phyloP scores from a whole-genome alignment of 768 basidiomycete species.

The Pilatotrama ljubarskyi region DNA sequence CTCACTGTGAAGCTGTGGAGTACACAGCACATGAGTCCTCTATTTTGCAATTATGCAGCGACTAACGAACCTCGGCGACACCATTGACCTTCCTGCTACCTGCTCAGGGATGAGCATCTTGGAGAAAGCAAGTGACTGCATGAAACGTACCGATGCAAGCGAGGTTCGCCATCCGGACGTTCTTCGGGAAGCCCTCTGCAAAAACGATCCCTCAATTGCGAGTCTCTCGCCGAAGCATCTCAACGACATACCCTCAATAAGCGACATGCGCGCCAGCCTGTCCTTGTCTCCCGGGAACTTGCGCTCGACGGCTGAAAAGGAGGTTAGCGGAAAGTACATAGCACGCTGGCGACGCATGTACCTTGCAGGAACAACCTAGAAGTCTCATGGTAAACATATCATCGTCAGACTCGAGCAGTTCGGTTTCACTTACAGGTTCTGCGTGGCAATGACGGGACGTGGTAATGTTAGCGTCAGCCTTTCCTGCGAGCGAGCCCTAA shows the following conservation, averaged over 20 bases:
- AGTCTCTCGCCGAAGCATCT: background rate
- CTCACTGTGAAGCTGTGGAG: constrained; percentile 76
- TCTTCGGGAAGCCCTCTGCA: constrained; percentile 80
- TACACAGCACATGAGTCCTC: background rate
- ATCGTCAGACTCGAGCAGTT: background rate
- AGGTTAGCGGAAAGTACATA: background rate
- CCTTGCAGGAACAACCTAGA: constrained; percentile 69
- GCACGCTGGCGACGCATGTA: constrained; percentile 25
- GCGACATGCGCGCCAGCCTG: constrained; percentile 78
- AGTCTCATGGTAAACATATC: background rate
- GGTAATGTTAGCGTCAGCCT: background rate
- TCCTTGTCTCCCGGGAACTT: constrained; percentile 89
- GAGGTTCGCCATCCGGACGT: constrained; percentile 88
- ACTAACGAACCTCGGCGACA: constrained; percentile 73
- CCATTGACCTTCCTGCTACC: constrained; percentile 89
- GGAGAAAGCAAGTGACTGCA: background rate
- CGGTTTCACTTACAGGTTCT: constrained; percentile 51
- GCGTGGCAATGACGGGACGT: background rate
- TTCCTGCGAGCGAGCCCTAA: constrained; percentile 13
- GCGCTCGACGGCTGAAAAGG: constrained; percentile 71
- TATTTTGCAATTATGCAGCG: background rate
- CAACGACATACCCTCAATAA: constrained; percentile 73
- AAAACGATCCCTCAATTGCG: background rate
- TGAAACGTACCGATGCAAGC: constrained; percentile 69
- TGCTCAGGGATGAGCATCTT: constrained; percentile 24